Evolutionary conservation across 768 basidiomycete genomes (phyloP).

Genomic region (Rhodotorula sphaerocarpa): DNA sequence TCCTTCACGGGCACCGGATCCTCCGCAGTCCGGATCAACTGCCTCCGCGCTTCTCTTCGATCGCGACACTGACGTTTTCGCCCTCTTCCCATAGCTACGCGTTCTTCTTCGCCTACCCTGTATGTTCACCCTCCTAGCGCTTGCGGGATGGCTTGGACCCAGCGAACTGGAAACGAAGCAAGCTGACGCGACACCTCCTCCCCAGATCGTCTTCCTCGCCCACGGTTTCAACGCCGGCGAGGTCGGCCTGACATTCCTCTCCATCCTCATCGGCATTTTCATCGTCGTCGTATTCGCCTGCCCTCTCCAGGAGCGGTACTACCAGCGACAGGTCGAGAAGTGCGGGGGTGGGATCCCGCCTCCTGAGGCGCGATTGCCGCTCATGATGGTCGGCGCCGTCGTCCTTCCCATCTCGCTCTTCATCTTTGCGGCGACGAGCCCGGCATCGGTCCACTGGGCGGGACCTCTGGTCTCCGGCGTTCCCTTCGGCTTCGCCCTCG

Average conservation of each 20-base stretch:
- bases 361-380: conserved; percentile 38
- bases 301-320: conserved; percentile 38
- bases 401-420: conserved; percentile 42
- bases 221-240: conserved; percentile 20
- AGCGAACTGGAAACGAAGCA: too few relatives aligned
- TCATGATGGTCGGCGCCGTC: conserved; percentile 40
- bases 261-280: conserved; percentile 13
- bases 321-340: conserved; percentile 18
- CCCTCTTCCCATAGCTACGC: neutral
- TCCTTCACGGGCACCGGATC: too few relatives aligned
- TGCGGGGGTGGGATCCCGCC: conserved; percentile 3
- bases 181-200: neutral
- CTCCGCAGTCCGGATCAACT: too few relatives aligned
- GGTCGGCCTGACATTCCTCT: conserved; percentile 5
- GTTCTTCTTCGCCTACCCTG: neutral
- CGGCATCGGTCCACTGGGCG: conserved; percentile 39
- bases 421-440: conserved; percentile 43
- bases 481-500: conserved; percentile 28
- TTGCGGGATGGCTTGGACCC: neutral
- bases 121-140: neutral
- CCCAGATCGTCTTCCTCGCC: conserved; percentile 15
- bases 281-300: conserved; percentile 37
- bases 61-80: too few relatives aligned
- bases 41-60: too few relatives aligned
- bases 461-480: conserved; percentile 32